Evolutionary conservation across 2,329 filamentous ascomycete species (phyloP).

Genomic region (Trichoderma endophyticum): DNA sequence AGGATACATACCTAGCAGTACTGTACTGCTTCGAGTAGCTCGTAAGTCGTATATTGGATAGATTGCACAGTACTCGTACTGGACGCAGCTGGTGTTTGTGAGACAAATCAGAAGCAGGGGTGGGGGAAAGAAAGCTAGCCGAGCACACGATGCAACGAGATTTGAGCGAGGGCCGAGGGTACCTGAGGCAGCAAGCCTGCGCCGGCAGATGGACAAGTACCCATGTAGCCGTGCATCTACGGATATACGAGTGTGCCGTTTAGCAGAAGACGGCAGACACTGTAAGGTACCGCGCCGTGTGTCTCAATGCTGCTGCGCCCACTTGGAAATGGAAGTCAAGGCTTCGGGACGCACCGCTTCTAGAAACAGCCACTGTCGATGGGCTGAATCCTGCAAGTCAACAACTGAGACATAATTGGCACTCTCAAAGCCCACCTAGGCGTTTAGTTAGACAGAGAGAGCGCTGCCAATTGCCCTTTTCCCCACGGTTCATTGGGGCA

Average conservation of each 20-base stretch:
- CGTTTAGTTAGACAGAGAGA: neutral
- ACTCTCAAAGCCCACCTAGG: neutral
- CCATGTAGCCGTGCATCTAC: neutral
- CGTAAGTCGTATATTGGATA: neutral
- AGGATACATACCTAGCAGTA: neutral
- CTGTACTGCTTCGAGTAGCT: neutral
- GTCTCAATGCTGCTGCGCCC: constrained; percentile 1
- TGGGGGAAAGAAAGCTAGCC: constrained; percentile 4
- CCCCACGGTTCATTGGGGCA: neutral
- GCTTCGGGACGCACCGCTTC: constrained; percentile 16
- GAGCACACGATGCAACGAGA: neutral
- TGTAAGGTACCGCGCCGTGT: neutral
- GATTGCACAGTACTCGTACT: neutral
- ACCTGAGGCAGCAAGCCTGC: neutral
- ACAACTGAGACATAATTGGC: neutral
- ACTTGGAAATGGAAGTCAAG: constrained; percentile 1
- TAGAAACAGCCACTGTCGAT: constrained; percentile 9
- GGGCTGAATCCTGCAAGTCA: neutral
- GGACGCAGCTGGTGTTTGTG: neutral
- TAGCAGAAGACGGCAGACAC: neutral
- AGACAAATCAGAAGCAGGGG: neutral
- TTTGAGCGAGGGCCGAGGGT: neutral
- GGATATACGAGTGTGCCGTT: neutral
- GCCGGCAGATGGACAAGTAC: neutral
- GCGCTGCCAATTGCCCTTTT: neutral